Percentiles rank a stretch among this genome's conserved stretches.
These are phyloP conservation scores for Trichophyton mentagrophytes DNA, from an alignment of 2,329 filamentous ascomycete species.

Conservation along the genomic window DNA sequence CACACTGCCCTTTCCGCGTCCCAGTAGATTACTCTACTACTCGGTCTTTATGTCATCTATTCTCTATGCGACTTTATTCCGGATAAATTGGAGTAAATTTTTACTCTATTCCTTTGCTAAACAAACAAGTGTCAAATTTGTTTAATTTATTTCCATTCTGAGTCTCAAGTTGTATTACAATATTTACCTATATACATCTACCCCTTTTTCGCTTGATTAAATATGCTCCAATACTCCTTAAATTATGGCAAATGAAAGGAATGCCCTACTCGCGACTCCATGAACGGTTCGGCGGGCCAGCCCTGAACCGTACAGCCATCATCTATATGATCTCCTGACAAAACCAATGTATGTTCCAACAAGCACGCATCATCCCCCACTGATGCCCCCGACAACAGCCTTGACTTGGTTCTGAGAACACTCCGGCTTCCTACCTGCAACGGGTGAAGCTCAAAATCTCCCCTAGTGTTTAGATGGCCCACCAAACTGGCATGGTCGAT, in stretches of 20 bases:
- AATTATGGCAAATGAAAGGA: background rate
- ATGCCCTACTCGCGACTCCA: background rate
- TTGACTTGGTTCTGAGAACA: background rate
- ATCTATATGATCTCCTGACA: conserved; percentile 2
- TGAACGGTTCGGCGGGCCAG: conserved; percentile 2
- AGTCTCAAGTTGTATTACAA: too few relatives aligned
- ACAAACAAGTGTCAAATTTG: too few relatives aligned
- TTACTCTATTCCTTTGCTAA: background rate
- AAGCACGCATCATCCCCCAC: conserved; percentile 2
- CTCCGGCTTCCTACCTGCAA: background rate
- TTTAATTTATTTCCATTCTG: too few relatives aligned
- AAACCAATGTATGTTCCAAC: background rate
- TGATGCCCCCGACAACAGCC: background rate
- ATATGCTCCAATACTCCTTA: background rate
- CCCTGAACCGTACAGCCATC: background rate
- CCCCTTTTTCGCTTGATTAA: background rate
- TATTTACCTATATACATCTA: background rate
- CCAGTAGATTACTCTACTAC: too few relatives aligned
- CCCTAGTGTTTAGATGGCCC: conserved; percentile 1
- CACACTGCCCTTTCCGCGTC: too few relatives aligned
- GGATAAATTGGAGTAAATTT: too few relatives aligned
- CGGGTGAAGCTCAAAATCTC: conserved; percentile 1
- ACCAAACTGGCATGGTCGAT: conserved; percentile 6
- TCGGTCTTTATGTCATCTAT: too few relatives aligned
- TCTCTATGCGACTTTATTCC: too few relatives aligned